phyloP scores from a whole-genome alignment of 768 basidiomycete genomes.

The Tricholoma bakamatsutake region DNA sequence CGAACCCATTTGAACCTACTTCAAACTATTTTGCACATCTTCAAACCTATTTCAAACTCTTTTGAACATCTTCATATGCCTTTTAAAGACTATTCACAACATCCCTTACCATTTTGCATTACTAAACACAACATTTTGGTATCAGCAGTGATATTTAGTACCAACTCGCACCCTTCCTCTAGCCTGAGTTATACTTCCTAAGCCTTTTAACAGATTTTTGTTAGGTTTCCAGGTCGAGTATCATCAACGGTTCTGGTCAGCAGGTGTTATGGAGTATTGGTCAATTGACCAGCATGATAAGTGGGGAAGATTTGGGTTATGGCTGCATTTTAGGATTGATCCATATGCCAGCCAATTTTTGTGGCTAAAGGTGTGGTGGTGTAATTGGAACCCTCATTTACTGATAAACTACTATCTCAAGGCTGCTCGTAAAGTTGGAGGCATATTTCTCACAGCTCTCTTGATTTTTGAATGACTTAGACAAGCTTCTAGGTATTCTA shows the following conservation, averaged over 20 bases:
- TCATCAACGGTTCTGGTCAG: conserved; percentile 37
- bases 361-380: conserved; percentile 31
- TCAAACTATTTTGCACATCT: too few relatives aligned
- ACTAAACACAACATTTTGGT: too few relatives aligned
- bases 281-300: conserved; percentile 39
- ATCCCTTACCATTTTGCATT: too few relatives aligned
- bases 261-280: conserved; percentile 36
- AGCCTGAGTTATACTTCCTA: too few relatives aligned
- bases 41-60: too few relatives aligned
- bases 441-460: neutral
- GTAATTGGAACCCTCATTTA: conserved; percentile 21
- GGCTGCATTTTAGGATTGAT: conserved; percentile 24
- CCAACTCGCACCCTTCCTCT: too few relatives aligned
- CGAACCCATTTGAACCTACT: too few relatives aligned
- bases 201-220: too few relatives aligned
- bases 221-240: too few relatives aligned
- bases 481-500: conserved; percentile 17
- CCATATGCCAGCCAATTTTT: conserved; percentile 20
- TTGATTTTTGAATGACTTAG: neutral
- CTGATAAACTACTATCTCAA: conserved; percentile 26
- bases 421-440: conserved; percentile 7
- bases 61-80: too few relatives aligned
- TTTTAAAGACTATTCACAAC: too few relatives aligned
- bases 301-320: conserved; percentile 31
- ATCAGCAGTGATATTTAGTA: too few relatives aligned